Evolutionary conservation across 768 basidiomycete species (phyloP).

Genomic region (Xanthoconium purpureum): DNA sequence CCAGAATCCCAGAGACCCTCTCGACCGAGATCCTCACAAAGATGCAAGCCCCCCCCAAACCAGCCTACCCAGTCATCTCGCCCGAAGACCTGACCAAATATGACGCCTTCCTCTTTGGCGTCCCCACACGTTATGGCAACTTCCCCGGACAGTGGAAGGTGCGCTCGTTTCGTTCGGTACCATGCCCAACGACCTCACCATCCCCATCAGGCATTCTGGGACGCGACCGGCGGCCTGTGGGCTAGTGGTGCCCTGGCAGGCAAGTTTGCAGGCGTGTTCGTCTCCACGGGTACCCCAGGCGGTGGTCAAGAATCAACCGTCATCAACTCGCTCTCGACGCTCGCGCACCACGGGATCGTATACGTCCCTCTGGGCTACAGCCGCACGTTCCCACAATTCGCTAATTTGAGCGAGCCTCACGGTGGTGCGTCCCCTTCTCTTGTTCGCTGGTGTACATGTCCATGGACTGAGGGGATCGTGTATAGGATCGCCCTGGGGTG

Average conservation of each 20-base stretch:
- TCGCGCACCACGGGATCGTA: slow-evolving; percentile 71
- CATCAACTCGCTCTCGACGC: slow-evolving; percentile 49
- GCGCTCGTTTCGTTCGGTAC: neutral
- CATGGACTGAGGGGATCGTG: neutral
- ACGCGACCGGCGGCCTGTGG: slow-evolving; percentile 71
- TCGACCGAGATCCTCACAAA: slow-evolving; percentile 65
- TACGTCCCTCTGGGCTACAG: slow-evolving; percentile 72
- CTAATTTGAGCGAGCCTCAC: slow-evolving; percentile 48
- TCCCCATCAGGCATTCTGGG: slow-evolving; percentile 62
- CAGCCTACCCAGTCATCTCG: slow-evolving; percentile 43
- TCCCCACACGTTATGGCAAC: slow-evolving; percentile 45
- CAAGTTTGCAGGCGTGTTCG: slow-evolving; percentile 76
- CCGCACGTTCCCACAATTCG: slow-evolving; percentile 40
- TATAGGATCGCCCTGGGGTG: slow-evolving; percentile 73
- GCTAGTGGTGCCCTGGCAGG: slow-evolving; percentile 54
- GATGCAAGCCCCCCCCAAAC: too few species aligned
- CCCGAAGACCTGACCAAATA: slow-evolving; percentile 17
- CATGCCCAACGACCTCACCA: slow-evolving; percentile 3
- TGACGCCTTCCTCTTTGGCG: too few species aligned
- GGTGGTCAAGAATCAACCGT: slow-evolving; percentile 74
- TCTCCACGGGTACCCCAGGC: slow-evolving; percentile 64
- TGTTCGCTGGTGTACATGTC: slow-evolving; percentile 50
- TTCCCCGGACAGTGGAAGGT: slow-evolving; percentile 62
- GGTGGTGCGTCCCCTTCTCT: too few species aligned
- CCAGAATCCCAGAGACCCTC: slow-evolving; percentile 78